Base-by-base conservation (phyloP, 2,329 filamentous ascomycete genomes). In the Zasmidium cellare region DNA sequence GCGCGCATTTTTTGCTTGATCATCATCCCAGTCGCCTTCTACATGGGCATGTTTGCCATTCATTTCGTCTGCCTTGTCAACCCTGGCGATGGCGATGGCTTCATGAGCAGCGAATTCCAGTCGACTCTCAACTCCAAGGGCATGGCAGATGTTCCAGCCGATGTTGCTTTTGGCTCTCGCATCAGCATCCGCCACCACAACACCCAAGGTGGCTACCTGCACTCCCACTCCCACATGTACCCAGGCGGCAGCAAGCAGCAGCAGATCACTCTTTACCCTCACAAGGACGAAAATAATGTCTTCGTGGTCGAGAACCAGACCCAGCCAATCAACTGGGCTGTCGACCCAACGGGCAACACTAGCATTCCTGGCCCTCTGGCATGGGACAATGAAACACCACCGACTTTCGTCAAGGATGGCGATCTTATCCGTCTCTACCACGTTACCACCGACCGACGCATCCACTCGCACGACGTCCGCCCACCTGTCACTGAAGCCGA, bases 71-170 rank as follows among this genome's bases (percentile, higher is more conserved):
- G 91, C 80, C 84, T 99, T 45, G 85, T 88, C 59, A 99, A 99
- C 77, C 94, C 94, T 24, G 94, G 94, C 59, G 94, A 99, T 53
- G 94, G 94, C 55, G 94, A 99, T 75, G 94, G 94, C 55, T 99
- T 99, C 81, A 99, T 99, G 94, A 97, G 92, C 72, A 96, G 93
- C 55, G 94, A 99, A 73, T 99, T 99, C 81, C 94, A 99, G 79
- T 90, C 94, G 28, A 97, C 94, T 1, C 82, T 99, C 65, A 99
- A 97, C 79, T 92, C 87, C 70, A 99, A 97, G 81, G 87, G 85
- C 53, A 99, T 99, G 94, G 88, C 91, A 72, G 92, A 96, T 75
- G 92, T 96, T 3, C 89, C 94, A 1, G 94, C 90, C 25, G 92
- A 99, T 76, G 89, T 99, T 58, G 87, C 89, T 24, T 88, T 94